These are phyloP conservation scores for Eutrema heterophyllum DNA, from an alignment of 345 rosid genomes.

Conservation along the genomic window DNA sequence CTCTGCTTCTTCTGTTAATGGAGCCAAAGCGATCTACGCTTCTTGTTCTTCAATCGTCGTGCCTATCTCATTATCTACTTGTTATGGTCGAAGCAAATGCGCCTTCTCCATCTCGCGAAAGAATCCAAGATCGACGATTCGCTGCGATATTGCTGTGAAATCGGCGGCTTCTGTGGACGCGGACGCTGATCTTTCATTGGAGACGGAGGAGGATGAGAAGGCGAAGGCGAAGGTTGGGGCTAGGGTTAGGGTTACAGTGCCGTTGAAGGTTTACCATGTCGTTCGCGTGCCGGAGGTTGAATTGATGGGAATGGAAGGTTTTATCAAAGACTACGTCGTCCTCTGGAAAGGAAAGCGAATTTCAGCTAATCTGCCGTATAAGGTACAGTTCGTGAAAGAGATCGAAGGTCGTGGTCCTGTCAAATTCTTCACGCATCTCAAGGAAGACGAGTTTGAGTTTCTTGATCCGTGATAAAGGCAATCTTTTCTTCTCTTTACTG, in stretches of 20 bases:
- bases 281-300: conserved; percentile 69
- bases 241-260: conserved; percentile 67
- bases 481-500: conserved; percentile 7
- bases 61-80: conserved; percentile 6
- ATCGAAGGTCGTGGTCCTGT: conserved; percentile 68
- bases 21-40: conserved; percentile 2
- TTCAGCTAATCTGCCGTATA: conserved; percentile 80
- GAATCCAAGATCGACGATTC: conserved; percentile 19
- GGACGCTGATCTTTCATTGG: conserved; percentile 19
- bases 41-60: background rate
- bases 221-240: conserved; percentile 50
- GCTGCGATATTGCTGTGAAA: conserved; percentile 39
- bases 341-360: conserved; percentile 76
- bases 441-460: conserved; percentile 73
- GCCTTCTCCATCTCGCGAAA: conserved; percentile 18
- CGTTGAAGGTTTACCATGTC: conserved; percentile 85
- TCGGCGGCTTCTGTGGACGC: conserved; percentile 28
- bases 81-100: conserved; percentile 23
- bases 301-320: conserved; percentile 77
- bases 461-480: conserved; percentile 40
- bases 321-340: conserved; percentile 58
- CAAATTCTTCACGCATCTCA: conserved; percentile 87
- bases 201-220: conserved; percentile 31
- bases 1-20: background rate
- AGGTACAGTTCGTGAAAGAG: conserved; percentile 61